Percentiles rank a stretch among this genome's conserved stretches.
Conservation (phyloP, 1,284 basidiomycete genomes). For the Pholiota adiposa region DNA sequence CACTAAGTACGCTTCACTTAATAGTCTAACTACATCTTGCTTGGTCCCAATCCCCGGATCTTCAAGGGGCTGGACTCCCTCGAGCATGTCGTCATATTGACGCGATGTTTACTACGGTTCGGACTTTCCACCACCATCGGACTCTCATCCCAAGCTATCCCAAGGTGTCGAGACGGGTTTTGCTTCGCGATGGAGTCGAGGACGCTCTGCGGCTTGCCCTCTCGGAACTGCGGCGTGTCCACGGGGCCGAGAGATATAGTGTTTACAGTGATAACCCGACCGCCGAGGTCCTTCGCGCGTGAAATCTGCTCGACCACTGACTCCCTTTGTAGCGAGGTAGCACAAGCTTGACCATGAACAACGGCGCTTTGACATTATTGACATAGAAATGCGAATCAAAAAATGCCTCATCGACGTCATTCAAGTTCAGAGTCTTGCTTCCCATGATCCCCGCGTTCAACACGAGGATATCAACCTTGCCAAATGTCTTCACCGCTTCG, state of each 20-base stretch:
- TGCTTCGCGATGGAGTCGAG: conserved; percentile 49
- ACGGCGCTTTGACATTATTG: conserved; percentile 62
- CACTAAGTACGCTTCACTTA: too few species aligned
- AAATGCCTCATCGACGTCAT: conserved; percentile 52
- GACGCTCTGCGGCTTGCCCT: conserved; percentile 51
- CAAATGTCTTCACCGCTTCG: conserved; percentile 50
- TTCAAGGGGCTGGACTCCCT: conserved; percentile 3
- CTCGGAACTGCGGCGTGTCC: conserved; percentile 56
- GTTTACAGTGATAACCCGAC: conserved; percentile 59
- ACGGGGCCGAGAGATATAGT: conserved; percentile 58
- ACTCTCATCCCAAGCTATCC: conserved; percentile 42
- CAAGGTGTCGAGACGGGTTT: conserved; percentile 52
- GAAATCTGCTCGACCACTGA: conserved; percentile 60
- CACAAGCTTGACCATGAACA: conserved; percentile 60
- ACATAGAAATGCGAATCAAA: conserved; percentile 53
- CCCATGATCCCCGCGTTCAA: conserved; percentile 61
- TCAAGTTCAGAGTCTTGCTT: conserved; percentile 43
- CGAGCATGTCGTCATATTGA: not conserved
- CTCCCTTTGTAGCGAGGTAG: conserved; percentile 60
- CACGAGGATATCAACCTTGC: conserved; percentile 58
- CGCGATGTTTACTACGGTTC: conserved; percentile 3
- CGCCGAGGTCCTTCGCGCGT: conserved; percentile 60
- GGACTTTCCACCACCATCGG: conserved; percentile 10
- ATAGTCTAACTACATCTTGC: not conserved
- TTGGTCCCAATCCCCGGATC: not conserved